A percentile compares a stretch with the other conserved stretches of the same genome.
Evolutionary conservation across 1,284 basidiomycete species (phyloP).

Genomic region (Tilletia indica): DNA sequence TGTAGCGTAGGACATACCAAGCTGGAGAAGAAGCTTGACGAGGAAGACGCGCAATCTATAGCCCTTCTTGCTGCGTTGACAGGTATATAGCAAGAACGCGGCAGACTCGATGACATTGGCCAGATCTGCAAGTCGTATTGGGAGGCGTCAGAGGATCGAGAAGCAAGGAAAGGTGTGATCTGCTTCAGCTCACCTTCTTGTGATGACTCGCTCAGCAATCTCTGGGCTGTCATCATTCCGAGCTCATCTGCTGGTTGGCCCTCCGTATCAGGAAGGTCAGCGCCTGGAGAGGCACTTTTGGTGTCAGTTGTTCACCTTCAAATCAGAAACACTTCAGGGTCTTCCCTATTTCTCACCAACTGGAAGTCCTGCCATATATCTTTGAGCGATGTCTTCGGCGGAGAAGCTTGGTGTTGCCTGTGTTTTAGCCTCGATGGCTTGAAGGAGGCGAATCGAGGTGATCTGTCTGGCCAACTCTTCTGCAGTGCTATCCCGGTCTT

Average conservation of each 20-base stretch:
- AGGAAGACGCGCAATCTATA: slow-evolving; percentile 15
- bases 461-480: neutral
- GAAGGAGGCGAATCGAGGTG: neutral
- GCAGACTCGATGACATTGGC: neutral
- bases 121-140: neutral
- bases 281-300: neutral
- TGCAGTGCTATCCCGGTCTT: neutral
- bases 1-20: neutral
- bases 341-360: neutral
- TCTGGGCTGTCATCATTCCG: neutral
- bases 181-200: neutral
- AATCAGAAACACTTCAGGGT: neutral
- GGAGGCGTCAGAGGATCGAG: neutral
- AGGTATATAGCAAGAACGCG: neutral
- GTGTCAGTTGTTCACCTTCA: too few relatives aligned
- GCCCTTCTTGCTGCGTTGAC: slow-evolving; percentile 1
- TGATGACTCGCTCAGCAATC: neutral
- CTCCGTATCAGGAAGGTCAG: slow-evolving; percentile 5
- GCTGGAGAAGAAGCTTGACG: neutral
- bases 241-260: slow-evolving; percentile 13
- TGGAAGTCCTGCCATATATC: slow-evolving; percentile 1
- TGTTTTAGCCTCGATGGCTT: neutral
- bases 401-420: neutral
- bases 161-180: too few relatives aligned
- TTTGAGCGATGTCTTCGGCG: neutral